A percentile compares a stretch with the other conserved stretches of the same genome.
These are phyloP conservation scores for Achaetomiella virescens DNA, from an alignment of 495 filamentous ascomycete species.

Conservation along the genomic window DNA sequence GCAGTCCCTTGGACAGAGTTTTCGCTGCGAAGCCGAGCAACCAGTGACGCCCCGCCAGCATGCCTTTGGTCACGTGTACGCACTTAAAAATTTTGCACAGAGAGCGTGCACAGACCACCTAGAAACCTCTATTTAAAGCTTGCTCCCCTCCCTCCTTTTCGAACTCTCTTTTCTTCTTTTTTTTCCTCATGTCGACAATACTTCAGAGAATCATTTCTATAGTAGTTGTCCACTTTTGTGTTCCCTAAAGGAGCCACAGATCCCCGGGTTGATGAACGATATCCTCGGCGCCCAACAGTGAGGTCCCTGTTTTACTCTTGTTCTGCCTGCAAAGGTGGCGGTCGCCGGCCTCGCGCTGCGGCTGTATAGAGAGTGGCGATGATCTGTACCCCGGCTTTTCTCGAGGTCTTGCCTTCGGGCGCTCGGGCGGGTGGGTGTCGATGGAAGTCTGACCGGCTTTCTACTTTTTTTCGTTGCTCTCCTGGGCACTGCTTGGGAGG, in stretches of 20 bases:
- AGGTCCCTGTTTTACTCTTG: conserved; percentile 45
- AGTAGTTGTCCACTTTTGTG: conserved; percentile 75
- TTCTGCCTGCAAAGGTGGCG: conserved; percentile 47
- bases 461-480: conserved; percentile 8
- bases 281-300: conserved; percentile 58
- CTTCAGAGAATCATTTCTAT: conserved; percentile 85
- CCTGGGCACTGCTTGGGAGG: too few relatives aligned
- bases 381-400: conserved; percentile 52
- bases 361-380: conserved; percentile 58
- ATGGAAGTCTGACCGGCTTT: conserved; percentile 39
- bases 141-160: neutral
- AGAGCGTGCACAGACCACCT: conserved; percentile 12
- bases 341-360: conserved; percentile 22
- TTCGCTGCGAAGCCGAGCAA: too few relatives aligned
- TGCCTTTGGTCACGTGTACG: too few relatives aligned
- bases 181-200: conserved; percentile 49
- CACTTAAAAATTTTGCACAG: too few relatives aligned
- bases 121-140: neutral
- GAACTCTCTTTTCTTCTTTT: conserved; percentile 10
- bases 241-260: conserved; percentile 66
- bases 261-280: conserved; percentile 56
- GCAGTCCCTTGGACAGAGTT: too few relatives aligned
- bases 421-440: conserved; percentile 51
- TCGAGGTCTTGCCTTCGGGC: conserved; percentile 47
- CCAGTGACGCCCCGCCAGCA: too few relatives aligned